Evolutionary conservation across 768 basidiomycete species (phyloP), one percentile per base, ranked within the genome.

Genomic region (Russula olivacea): DNA sequence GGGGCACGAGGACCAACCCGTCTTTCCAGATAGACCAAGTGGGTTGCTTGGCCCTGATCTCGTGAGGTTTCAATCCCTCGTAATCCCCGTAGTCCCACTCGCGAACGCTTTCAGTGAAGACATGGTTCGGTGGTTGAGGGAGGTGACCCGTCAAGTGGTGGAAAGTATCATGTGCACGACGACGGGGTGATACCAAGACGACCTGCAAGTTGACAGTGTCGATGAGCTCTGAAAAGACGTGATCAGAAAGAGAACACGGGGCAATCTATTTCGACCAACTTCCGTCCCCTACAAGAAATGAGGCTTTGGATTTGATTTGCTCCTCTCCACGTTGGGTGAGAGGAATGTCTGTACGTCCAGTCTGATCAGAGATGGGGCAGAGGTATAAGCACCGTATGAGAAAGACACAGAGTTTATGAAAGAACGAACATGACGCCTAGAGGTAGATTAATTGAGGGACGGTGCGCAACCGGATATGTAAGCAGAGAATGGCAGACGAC

Each of bases 21-120:
- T 94, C 88, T 45, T 73, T 80, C 91, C 92, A 96, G 69, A 95
- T 93, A n/a, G 72, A 69, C 93, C 93, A 98, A 38, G 70, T 72
- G 4, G 80, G 76, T 55, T 76, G 81, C 60, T 76, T 79, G 54
- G 78, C 79, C 64, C 84, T 76, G 68, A 96, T 96, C 68, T 96
- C 90, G n/a, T 83, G 76, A n/a, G 86, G 77, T 30, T 81, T 72
- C 47, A 94, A 81, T 6, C 93, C 94, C 72, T 96, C 94, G 70
- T 91, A 97, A 9, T 90, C 83, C 11, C 95, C 86, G 71, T 96
- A 96, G 70, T 96, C 89, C 92, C 92, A 95, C 72, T 95, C 93
- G 48, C 84, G 78, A 28, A 78, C 86, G 25, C 83, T 80, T 67
- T 91, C 89, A 0, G 86, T 84, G 38, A 84, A 71, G 21, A 80